Conservation (phyloP, 108 stramenopile genomes). For the Conticribra guillardii region DNA sequence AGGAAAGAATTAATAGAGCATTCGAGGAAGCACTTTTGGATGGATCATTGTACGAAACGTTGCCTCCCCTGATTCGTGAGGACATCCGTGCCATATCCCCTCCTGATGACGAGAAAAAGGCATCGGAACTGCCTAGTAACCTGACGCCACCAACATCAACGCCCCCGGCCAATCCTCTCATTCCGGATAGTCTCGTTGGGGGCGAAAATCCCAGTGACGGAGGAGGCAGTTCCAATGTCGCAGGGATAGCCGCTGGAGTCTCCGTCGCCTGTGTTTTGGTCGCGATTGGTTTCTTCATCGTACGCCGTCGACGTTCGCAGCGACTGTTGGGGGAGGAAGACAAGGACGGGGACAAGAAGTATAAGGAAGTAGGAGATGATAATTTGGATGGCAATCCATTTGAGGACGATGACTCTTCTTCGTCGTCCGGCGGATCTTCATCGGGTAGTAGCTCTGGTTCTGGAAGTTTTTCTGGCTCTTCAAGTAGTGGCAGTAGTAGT, state of each 20-base stretch:
- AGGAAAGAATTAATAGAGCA: neutral
- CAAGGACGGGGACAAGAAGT: neutral
- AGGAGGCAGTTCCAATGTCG: conserved; percentile 12
- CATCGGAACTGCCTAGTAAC: neutral
- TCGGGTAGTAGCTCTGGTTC: neutral
- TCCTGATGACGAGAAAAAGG: neutral
- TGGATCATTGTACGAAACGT: neutral
- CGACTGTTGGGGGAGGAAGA: neutral
- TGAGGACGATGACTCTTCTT: neutral
- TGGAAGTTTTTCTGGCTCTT: conserved; percentile 1
- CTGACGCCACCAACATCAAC: neutral
- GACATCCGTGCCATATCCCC: neutral
- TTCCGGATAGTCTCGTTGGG: neutral
- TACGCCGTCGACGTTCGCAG: conserved; percentile 1
- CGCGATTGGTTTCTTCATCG: conserved; percentile 16
- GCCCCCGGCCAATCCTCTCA: neutral
- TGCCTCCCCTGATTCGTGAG: neutral
- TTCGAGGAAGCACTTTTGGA: conserved; percentile 10
- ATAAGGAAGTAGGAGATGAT: neutral
- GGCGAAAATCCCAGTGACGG: neutral
- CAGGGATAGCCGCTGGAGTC: conserved; percentile 22
- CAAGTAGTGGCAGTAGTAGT: conserved; percentile 9
- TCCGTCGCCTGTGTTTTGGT: conserved; percentile 6
- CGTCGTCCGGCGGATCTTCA: conserved; percentile 1
- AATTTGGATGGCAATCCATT: neutral